Evolutionary conservation across 2,329 filamentous ascomycete genomes (phyloP).

Genomic region (Orbilia brochopaga): DNA sequence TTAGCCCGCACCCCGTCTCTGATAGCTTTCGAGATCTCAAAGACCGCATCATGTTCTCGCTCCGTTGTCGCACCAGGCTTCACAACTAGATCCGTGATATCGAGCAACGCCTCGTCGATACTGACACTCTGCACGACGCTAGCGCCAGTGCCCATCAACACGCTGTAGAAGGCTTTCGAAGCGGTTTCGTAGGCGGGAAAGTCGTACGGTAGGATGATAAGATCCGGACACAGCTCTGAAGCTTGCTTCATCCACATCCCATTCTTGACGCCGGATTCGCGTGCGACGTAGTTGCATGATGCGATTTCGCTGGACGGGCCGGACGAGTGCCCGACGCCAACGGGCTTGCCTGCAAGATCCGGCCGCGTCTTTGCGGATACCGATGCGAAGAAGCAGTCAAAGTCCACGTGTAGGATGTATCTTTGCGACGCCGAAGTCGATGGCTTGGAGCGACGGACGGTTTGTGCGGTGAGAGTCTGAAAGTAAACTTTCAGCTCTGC

Average conservation of each 20-base stretch:
- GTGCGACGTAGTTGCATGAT: constrained; percentile 93
- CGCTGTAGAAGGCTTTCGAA: constrained; percentile 84
- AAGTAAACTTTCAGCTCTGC: constrained; percentile 88
- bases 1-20: constrained; percentile 72
- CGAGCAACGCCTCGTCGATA: constrained; percentile 90
- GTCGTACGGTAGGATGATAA: constrained; percentile 93
- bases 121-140: constrained; percentile 88
- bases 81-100: constrained; percentile 75
- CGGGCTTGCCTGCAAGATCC: constrained; percentile 76
- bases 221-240: constrained; percentile 77
- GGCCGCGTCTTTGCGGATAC: constrained; percentile 82
- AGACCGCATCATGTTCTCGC: constrained; percentile 60
- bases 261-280: constrained; percentile 86
- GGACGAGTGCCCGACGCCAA: constrained; percentile 84
- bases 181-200: constrained; percentile 94
- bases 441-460: constrained; percentile 56
- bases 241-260: constrained; percentile 99
- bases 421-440: constrained; percentile 67
- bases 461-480: constrained; percentile 71
- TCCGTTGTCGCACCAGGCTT: constrained; percentile 65
- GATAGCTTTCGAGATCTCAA: constrained; percentile 71
- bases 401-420: constrained; percentile 95
- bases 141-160: constrained; percentile 78
- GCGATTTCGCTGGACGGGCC: constrained; percentile 86
- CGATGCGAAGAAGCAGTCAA: constrained; percentile 97